Percentiles rank a stretch among this genome's conserved stretches.
Evolutionary conservation across 257 asterid genomes (phyloP).

Genomic region (Paraleonurus japonicus): DNA sequence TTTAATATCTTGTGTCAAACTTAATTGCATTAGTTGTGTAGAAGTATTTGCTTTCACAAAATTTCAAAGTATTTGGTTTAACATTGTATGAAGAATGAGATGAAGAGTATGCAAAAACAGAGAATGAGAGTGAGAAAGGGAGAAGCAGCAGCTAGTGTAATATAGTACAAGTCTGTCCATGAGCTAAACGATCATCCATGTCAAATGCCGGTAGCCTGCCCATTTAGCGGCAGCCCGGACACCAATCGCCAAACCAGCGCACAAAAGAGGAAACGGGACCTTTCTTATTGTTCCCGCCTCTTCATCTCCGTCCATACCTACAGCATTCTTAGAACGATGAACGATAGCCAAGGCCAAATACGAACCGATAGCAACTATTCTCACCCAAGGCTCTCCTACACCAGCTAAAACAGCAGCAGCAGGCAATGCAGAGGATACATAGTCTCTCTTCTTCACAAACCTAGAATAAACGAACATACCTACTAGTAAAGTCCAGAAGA

Average conservation of each 20-base stretch:
- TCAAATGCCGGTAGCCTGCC: constrained; percentile 91
- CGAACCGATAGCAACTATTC: constrained; percentile 50
- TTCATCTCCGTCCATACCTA: constrained; percentile 30
- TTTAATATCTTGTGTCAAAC: too few species aligned
- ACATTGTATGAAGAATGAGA: not conserved
- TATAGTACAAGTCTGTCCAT: not conserved
- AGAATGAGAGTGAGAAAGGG: not conserved
- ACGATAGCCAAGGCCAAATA: constrained; percentile 63
- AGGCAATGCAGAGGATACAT: constrained; percentile 76
- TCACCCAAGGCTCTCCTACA: constrained; percentile 93
- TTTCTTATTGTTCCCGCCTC: constrained; percentile 29
- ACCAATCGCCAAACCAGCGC: constrained; percentile 80
- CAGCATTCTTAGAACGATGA: constrained; percentile 36
- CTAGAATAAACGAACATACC: constrained; percentile 63
- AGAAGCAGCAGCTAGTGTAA: not conserved
- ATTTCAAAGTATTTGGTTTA: not conserved
- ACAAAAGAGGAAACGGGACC: constrained; percentile 70
- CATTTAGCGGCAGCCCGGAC: constrained; percentile 76
- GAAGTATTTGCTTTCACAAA: too few species aligned
- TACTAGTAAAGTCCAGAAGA: constrained; percentile 72
- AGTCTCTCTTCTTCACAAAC: constrained; percentile 68
- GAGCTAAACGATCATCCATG: constrained; percentile 89
- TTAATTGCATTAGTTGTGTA: too few species aligned
- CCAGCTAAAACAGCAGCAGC: constrained; percentile 75
- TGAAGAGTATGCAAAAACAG: not conserved